Evolutionary conservation across 1,139 yeast species (phyloP).

Genomic region (Hemisphaericaspora xylofermentans): DNA sequence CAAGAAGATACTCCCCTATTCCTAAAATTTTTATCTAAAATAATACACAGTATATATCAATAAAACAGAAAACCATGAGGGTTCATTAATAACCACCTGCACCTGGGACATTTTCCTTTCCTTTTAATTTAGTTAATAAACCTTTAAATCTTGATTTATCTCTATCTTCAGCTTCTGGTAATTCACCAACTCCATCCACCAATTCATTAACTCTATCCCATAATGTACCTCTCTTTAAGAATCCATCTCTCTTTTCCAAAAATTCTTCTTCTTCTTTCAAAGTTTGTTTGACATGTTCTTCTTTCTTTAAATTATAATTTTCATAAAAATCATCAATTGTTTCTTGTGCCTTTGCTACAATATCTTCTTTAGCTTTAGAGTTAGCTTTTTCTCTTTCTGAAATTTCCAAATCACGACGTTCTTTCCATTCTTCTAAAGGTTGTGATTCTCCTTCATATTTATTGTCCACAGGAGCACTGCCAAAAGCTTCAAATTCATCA

Average conservation of each 20-base stretch:
- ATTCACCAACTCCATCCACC: constrained; percentile 44
- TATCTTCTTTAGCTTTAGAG: constrained; percentile 61
- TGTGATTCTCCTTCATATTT: constrained; percentile 46
- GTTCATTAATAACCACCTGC: constrained; percentile 32
- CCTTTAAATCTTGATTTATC: constrained; percentile 76
- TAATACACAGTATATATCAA: not conserved
- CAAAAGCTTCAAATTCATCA: constrained; percentile 31
- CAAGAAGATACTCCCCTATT: not conserved
- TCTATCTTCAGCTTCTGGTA: constrained; percentile 45
- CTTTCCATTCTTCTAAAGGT: constrained; percentile 77
- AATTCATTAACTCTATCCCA: constrained; percentile 81
- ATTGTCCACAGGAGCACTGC: constrained; percentile 15
- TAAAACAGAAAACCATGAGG: not conserved
- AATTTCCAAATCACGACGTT: constrained; percentile 79
- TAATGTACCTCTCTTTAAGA: constrained; percentile 72
- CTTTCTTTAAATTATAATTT: constrained; percentile 84
- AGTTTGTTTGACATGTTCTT: constrained; percentile 63
- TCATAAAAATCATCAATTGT: constrained; percentile 94
- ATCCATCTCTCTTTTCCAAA: constrained; percentile 74
- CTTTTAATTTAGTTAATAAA: constrained; percentile 61
- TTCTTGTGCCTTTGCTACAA: constrained; percentile 76
- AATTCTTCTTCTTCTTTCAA: constrained; percentile 69
- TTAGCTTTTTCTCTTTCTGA: constrained; percentile 78
- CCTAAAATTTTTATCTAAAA: not conserved
- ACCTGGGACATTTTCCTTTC: constrained; percentile 74